These are phyloP conservation scores for Stylosanthes scabra DNA, from an alignment of 331 rosid species.

Conservation along the genomic window DNA sequence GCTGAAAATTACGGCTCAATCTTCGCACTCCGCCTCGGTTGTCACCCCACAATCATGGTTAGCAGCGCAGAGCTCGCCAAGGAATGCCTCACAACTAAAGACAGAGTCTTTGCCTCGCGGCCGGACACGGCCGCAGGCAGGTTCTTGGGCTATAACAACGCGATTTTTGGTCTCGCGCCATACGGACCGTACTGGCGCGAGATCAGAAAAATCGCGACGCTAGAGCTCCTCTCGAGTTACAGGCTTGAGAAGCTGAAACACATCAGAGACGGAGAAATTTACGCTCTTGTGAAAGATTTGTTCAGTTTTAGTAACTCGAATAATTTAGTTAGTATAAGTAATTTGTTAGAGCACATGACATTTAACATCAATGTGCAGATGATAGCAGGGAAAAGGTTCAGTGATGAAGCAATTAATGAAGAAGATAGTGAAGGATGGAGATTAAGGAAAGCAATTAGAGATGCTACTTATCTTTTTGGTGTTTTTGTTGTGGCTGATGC, in stretches of 20 bases:
- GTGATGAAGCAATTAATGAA: too few species aligned
- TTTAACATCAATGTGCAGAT: conserved; percentile 51
- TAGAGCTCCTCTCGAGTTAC: conserved; percentile 59
- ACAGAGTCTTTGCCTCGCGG: conserved; percentile 60
- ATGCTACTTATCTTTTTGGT: too few species aligned
- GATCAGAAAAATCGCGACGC: conserved; percentile 52
- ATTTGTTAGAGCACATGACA: conserved; percentile 52
- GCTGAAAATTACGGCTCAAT: conserved; percentile 59
- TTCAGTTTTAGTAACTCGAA: conserved; percentile 30
- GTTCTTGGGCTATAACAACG: conserved; percentile 57
- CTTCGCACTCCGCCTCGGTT: conserved; percentile 55
- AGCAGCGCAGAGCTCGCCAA: conserved; percentile 52
- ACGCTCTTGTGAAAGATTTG: conserved; percentile 49
- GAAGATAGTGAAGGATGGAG: too few species aligned
- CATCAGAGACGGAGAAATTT: conserved; percentile 47
- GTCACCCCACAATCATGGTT: conserved; percentile 44
- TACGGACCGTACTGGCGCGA: conserved; percentile 73
- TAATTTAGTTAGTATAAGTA: conserved; percentile 27
- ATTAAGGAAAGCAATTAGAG: too few species aligned
- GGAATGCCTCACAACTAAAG: conserved; percentile 54
- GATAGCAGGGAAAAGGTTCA: too few species aligned
- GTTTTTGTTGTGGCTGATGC: conserved; percentile 55
- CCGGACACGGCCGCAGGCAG: conserved; percentile 52
- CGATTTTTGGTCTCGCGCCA: conserved; percentile 57
- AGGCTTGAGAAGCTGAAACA: conserved; percentile 52